These are phyloP conservation scores for Cubamyces sp. DNA, from an alignment of 768 basidiomycete species.

Conservation along the genomic window DNA sequence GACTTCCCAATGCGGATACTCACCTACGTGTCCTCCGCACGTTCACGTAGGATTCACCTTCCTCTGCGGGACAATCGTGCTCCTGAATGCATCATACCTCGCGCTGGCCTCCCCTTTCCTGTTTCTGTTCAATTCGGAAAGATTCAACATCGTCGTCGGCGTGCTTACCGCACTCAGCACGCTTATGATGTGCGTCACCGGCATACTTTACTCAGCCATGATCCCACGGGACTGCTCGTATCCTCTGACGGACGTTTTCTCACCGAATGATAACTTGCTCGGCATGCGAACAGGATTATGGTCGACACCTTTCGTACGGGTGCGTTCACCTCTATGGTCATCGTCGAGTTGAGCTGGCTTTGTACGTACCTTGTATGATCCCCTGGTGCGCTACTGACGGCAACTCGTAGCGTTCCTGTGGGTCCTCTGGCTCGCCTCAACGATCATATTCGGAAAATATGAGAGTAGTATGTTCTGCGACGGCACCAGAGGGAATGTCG, in stretches of 20 bases:
- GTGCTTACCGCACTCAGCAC: slow-evolving; percentile 27
- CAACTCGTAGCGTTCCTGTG: slow-evolving; percentile 30
- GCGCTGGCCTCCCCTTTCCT: slow-evolving; percentile 13
- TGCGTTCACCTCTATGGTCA: slow-evolving; percentile 36
- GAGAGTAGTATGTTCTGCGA: too few species aligned
- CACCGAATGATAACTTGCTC: neutral
- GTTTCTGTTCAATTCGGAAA: slow-evolving; percentile 9
- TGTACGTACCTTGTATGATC: slow-evolving; percentile 19
- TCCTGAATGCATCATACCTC: slow-evolving; percentile 14
- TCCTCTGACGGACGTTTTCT: neutral
- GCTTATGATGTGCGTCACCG: slow-evolving; percentile 25
- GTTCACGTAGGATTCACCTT: too few species aligned
- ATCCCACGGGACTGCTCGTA: too few species aligned
- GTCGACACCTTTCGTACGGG: slow-evolving; percentile 33
- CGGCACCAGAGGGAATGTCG: too few species aligned
- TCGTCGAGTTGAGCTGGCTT: slow-evolving; percentile 35
- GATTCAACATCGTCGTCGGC: slow-evolving; percentile 27
- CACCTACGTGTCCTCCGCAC: too few species aligned
- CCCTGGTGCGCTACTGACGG: neutral
- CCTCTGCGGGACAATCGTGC: slow-evolving; percentile 21
- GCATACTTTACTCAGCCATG: neutral
- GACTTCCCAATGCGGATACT: too few species aligned
- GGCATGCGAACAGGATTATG: slow-evolving; percentile 26
- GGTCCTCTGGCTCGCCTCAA: slow-evolving; percentile 36
- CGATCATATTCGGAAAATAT: slow-evolving; percentile 11